Conservation (phyloP, 2,329 filamentous ascomycete genomes). For the Cercospora zeae-maydis region DNA sequence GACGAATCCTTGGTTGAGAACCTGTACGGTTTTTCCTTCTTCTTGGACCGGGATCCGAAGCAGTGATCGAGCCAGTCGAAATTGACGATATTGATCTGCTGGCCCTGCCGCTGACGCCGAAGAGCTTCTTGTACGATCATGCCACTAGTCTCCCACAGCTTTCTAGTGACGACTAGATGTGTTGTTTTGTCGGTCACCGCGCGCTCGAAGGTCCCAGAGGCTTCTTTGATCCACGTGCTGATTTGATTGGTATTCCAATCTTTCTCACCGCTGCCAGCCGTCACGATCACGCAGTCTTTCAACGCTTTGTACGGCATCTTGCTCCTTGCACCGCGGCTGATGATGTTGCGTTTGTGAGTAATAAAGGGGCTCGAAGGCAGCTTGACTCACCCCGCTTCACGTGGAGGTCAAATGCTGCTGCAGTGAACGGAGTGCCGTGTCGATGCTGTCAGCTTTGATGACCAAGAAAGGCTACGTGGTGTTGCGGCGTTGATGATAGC, state of each 20-base stretch:
- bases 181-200: conserved; percentile 58
- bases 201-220: conserved; percentile 57
- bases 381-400: neutral
- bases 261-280: conserved; percentile 11
- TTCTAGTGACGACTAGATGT: conserved; percentile 65
- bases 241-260: conserved; percentile 39
- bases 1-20: conserved; percentile 1
- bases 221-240: conserved; percentile 60
- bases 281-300: conserved; percentile 20
- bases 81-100: conserved; percentile 38
- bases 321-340: neutral
- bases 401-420: too few species aligned
- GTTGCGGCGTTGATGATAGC: neutral
- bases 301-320: conserved; percentile 23
- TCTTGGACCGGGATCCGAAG: conserved; percentile 38
- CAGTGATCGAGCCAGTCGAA: conserved; percentile 50
- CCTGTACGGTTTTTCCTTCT: conserved; percentile 17
- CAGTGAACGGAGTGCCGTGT: too few species aligned
- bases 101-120: conserved; percentile 12
- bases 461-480: neutral
- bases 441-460: neutral
- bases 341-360: neutral
- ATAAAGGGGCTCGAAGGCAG: neutral
- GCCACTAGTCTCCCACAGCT: conserved; percentile 49
- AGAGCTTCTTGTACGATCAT: conserved; percentile 15